Evolutionary conservation across 768 basidiomycete genomes (phyloP), one percentile per base, ranked within the genome.

Genomic region (Pisolithus microcarpus): DNA sequence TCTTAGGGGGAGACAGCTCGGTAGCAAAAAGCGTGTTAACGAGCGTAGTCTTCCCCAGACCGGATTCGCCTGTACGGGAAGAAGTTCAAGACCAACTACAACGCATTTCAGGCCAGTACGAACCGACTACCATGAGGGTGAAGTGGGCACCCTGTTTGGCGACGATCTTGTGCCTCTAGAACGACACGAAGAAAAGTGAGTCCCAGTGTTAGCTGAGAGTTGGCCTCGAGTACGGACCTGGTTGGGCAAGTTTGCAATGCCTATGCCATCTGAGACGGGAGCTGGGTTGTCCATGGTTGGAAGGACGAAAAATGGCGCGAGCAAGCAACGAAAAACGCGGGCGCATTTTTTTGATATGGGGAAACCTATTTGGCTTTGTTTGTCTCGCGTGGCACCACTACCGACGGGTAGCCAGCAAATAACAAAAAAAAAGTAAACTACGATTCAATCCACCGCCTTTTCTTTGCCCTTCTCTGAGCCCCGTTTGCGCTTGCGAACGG

Each of bases 1-100:
- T 93, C 76, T 94, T 94, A 45, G 87, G 66, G 7, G 87, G 78
- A 8, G 91, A 95, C 49, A 99, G 78, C 76, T 98, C 95, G 49
- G 95, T 98, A 19, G 93, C 91, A 74, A 99, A 99, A 58, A 98
- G 85, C 49, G 96, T 99, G 78, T 98, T 99, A 76, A 98, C 92
- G 69, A 95, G 79, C 1, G 92, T 95, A 43, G 93, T 95, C 77
- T 98, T 97, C 50, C 96, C 95, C 52, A 97, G 75, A 48, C 96
- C 96, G 56, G 91, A 95, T 74, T 98, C 96, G 69, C 92, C 92
- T 94, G 63, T 9, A 13, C 18, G 46, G n/a, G 21, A 5, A 10
- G 11, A 8, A 57, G n/a, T 45, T 36, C 1, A 40, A 18, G 23
- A 15, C 28, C 11, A n/a, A 18, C 24, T 19, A 13, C 11, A 28